These are phyloP conservation scores for Globisporangium abappressorium DNA, from an alignment of 352 stramenopile species.

Conservation along the genomic window DNA sequence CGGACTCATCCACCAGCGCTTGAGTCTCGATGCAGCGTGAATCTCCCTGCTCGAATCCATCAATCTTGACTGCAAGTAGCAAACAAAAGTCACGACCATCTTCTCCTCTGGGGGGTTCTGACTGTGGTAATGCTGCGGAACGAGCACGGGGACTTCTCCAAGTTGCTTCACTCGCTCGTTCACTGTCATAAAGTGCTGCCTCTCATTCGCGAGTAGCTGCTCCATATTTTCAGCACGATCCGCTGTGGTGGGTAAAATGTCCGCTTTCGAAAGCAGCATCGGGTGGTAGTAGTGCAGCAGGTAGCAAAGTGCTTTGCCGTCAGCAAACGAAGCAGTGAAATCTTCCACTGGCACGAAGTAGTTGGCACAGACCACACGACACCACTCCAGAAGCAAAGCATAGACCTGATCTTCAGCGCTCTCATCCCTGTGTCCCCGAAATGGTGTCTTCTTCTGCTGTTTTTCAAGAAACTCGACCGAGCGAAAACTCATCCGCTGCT, in stretches of 20 bases:
- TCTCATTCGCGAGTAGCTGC: conserved; percentile 65
- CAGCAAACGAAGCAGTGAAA: conserved; percentile 92
- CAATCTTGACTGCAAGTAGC: conserved; percentile 92
- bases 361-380: conserved; percentile 88
- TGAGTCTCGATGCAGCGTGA: conserved; percentile 83
- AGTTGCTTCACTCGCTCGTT: conserved; percentile 89
- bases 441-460: conserved; percentile 29
- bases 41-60: conserved; percentile 94
- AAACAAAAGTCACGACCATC: conserved; percentile 92
- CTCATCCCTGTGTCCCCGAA: conserved; percentile 23
- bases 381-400: conserved; percentile 89
- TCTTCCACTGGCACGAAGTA: conserved; percentile 87
- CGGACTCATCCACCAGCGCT: conserved; percentile 76
- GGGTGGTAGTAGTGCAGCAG: conserved; percentile 97
- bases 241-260: conserved; percentile 51
- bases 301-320: conserved; percentile 91
- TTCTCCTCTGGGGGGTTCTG: conserved; percentile 91
- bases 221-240: conserved; percentile 23
- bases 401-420: conserved; percentile 53
- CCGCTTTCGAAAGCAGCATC: conserved; percentile 71
- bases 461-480: conserved; percentile 58
- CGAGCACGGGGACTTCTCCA: conserved; percentile 88
- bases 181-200: conserved; percentile 85
- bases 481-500: conserved; percentile 67
- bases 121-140: conserved; percentile 87